These are phyloP conservation scores for Bidens hawaiensis DNA, from an alignment of 140 eudicot species.

Conservation along the genomic window DNA sequence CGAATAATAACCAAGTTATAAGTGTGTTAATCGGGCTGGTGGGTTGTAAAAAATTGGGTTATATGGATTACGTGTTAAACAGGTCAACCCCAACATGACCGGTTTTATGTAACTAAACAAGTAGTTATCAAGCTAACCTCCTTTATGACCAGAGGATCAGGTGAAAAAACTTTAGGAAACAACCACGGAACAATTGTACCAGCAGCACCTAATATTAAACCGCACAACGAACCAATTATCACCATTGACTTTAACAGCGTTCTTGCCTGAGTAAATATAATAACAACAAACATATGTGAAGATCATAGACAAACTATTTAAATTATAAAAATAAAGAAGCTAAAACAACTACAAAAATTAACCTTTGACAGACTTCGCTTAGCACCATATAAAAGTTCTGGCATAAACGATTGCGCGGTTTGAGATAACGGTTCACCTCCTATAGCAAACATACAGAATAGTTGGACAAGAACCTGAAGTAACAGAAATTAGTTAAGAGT, in stretches of 20 bases:
- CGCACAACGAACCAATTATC: conserved; percentile 69
- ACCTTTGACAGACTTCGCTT: conserved; percentile 66
- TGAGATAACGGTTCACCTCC: conserved; percentile 93
- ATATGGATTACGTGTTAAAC: no score
- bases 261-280: conserved; percentile 48
- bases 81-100: no score
- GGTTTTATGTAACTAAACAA: no score
- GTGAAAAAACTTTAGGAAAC: conserved; percentile 66
- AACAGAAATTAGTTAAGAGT: conserved; percentile 10
- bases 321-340: neutral
- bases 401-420: conserved; percentile 99
- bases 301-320: neutral
- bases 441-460: conserved; percentile 67
- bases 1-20: no score
- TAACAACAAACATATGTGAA: neutral
- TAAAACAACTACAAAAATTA: conserved; percentile 3
- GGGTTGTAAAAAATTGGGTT: no score
- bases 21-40: no score
- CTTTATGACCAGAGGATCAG: conserved; percentile 58
- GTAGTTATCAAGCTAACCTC: conserved; percentile 62
- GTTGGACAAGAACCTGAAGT: conserved; percentile 73
- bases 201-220: conserved; percentile 60
- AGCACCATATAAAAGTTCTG: conserved; percentile 80
- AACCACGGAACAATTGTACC: conserved; percentile 76
- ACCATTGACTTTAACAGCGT: conserved; percentile 70